phyloP scores from a whole-genome alignment of 2,329 filamentous ascomycete genomes.

The Cyphellophora europaea region DNA sequence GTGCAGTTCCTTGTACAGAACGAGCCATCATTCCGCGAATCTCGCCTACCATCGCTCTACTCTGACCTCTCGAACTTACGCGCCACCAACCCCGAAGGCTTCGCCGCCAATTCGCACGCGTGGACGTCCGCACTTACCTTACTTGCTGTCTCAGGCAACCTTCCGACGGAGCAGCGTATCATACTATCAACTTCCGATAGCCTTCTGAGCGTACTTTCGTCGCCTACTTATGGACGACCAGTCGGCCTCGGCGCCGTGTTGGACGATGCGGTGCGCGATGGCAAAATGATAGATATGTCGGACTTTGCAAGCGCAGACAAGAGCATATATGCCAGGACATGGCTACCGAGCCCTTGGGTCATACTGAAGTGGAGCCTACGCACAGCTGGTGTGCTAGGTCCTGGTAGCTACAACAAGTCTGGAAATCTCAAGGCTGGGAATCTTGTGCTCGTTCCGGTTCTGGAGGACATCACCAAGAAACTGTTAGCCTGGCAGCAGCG shows the following conservation, averaged over 20 bases:
- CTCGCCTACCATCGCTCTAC: constrained; percentile 75
- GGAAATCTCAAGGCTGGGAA: constrained; percentile 29
- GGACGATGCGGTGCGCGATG: constrained; percentile 61
- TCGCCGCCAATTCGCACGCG: constrained; percentile 66
- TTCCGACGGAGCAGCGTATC: constrained; percentile 37
- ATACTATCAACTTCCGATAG: constrained; percentile 47
- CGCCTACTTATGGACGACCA: constrained; percentile 69
- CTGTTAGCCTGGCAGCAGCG: constrained; percentile 4
- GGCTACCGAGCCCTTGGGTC: constrained; percentile 60
- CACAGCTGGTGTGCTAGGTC: constrained; percentile 54
- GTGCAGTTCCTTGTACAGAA: constrained; percentile 18
- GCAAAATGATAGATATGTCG: constrained; percentile 59
- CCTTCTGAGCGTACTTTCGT: constrained; percentile 63
- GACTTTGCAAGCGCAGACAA: constrained; percentile 58
- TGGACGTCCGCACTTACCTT: constrained; percentile 69
- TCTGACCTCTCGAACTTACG: constrained; percentile 72
- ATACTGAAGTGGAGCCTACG: constrained; percentile 67
- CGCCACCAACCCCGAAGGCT: constrained; percentile 75
- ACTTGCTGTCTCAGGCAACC: constrained; percentile 55
- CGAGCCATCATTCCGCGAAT: constrained; percentile 25
- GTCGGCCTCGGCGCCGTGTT: constrained; percentile 72
- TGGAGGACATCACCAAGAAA: constrained; percentile 35
- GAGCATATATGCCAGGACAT: constrained; percentile 63
- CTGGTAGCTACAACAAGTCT: constrained; percentile 26
- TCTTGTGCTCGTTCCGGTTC: constrained; percentile 44